Evolutionary conservation across 2,329 filamentous ascomycete genomes (phyloP), one percentile per base, ranked within the genome.

Genomic region (Ustulina deusta): DNA sequence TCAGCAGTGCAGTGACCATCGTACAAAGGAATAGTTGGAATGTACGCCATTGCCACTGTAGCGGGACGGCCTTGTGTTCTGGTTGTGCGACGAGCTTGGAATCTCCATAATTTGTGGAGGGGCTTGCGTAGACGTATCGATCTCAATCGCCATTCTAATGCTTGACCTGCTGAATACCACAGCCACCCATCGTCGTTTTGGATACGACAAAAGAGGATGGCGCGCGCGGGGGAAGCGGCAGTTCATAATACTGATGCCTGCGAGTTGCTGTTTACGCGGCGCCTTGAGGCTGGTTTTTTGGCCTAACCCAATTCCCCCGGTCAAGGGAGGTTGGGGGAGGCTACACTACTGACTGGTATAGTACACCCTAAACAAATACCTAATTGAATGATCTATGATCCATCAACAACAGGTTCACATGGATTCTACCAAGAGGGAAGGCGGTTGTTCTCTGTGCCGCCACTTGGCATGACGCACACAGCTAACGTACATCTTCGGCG

Each of bases 91-190:
- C 40, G 55, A 54, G 57, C 68, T 52, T 69, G 11, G 57, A 59
- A 62, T 57, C 58, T 63, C 69, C 71, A 69, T 42, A 46, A 40
- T 66, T 63, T 64, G 71, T 66, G 70, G 71, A 66, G 64, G 40
- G 60, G 70, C 63, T 69, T 68, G 65, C 58, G 62, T 65, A 58
- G 20, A 55, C 46, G 52, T 58, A 63, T 65, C 32, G 66, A 61
- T 22, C 38, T 61, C 44, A 46, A 61, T 32, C 42, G 46, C 49
- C 55, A 54, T 69, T 68, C 40, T 61, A 63, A 72, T 71, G 71
- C 74, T 69, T 74, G 66, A 64, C 58, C 68, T 69, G 70, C 71
- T 72, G 67, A 72, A 68, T 57, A 69, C 63, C 71, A 62, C 65
- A 66, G 67, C 65, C 69, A 65, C 63, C 13, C 55, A 52, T 57